These are phyloP conservation scores for Phoma sp. DNA, from an alignment of 2,329 filamentous ascomycete species.

Conservation along the genomic window DNA sequence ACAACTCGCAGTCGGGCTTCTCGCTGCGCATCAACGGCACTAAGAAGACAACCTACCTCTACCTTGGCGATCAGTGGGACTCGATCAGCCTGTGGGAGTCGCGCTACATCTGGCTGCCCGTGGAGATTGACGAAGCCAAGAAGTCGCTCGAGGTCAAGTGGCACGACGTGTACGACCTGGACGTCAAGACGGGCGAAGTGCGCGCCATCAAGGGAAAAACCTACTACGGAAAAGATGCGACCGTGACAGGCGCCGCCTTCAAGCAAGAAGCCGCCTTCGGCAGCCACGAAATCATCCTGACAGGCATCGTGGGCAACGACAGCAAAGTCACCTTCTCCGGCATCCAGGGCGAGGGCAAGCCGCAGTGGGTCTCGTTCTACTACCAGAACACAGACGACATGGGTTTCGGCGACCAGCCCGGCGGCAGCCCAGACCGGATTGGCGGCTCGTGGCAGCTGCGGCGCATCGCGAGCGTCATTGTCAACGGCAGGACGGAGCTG, in stretches of 20 bases:
- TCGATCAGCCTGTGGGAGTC: constrained; percentile 64
- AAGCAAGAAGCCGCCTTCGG: constrained; percentile 64
- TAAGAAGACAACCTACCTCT: constrained; percentile 59
- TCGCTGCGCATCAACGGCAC: constrained; percentile 56
- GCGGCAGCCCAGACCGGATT: constrained; percentile 65
- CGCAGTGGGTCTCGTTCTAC: constrained; percentile 65
- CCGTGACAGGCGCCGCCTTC: constrained; percentile 56
- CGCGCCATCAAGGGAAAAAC: constrained; percentile 55
- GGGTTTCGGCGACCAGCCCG: constrained; percentile 62
- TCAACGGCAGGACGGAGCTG: constrained; percentile 60
- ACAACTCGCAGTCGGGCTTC: constrained; percentile 61
- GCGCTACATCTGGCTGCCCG: constrained; percentile 64
- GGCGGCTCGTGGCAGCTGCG: constrained; percentile 66
- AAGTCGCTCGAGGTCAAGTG: constrained; percentile 59
- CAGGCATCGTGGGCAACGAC: constrained; percentile 62
- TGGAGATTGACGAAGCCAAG: constrained; percentile 59
- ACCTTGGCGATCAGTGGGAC: constrained; percentile 62
- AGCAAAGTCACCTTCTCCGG: constrained; percentile 60
- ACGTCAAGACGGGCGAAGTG: constrained; percentile 60
- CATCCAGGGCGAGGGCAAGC: constrained; percentile 58
- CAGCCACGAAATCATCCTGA: constrained; percentile 55
- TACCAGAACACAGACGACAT: constrained; percentile 68
- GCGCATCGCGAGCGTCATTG: constrained; percentile 65
- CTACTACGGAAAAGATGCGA: constrained; percentile 57
- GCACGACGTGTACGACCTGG: constrained; percentile 64